phyloP scores from a whole-genome alignment of 345 rosid genomes.

The Geranium brycei region DNA sequence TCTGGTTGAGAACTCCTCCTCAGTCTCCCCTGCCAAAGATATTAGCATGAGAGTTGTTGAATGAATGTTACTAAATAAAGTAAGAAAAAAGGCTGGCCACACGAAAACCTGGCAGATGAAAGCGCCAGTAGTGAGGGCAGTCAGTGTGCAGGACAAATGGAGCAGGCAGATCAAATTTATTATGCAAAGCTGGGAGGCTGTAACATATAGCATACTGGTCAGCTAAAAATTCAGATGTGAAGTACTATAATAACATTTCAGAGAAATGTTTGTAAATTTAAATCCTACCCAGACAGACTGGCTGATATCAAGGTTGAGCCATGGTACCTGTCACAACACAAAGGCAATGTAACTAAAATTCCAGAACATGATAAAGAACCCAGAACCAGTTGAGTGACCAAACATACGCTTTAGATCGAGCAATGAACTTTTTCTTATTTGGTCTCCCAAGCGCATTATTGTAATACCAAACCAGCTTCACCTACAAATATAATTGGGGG shows the following conservation, averaged over 20 bases:
- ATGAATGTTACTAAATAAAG: background rate
- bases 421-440: slow-evolving; percentile 68
- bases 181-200: slow-evolving; percentile 83
- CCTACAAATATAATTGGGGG: slow-evolving; percentile 27
- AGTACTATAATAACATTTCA: background rate
- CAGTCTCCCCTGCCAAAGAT: slow-evolving; percentile 63
- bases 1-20: slow-evolving; percentile 86
- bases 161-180: slow-evolving; percentile 89
- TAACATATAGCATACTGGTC: background rate
- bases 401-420: slow-evolving; percentile 55
- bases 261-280: background rate
- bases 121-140: slow-evolving; percentile 99
- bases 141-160: slow-evolving; percentile 87
- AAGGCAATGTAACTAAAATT: slow-evolving; percentile 9
- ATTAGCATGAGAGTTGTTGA: slow-evolving; percentile 2
- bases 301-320: slow-evolving; percentile 90
- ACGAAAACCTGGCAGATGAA: slow-evolving; percentile 66
- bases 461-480: slow-evolving; percentile 85
- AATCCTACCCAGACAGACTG: slow-evolving; percentile 81
- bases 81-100: slow-evolving; percentile 1
- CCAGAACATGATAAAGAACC: slow-evolving; percentile 4
- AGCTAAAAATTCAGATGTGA: background rate
- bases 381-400: background rate
- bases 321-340: slow-evolving; percentile 49
- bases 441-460: slow-evolving; percentile 85